A percentile compares a stretch with the other conserved stretches of the same genome.
phyloP scores from a whole-genome alignment of 495 filamentous ascomycete species.

The Penicillium psychrofluorescens region DNA sequence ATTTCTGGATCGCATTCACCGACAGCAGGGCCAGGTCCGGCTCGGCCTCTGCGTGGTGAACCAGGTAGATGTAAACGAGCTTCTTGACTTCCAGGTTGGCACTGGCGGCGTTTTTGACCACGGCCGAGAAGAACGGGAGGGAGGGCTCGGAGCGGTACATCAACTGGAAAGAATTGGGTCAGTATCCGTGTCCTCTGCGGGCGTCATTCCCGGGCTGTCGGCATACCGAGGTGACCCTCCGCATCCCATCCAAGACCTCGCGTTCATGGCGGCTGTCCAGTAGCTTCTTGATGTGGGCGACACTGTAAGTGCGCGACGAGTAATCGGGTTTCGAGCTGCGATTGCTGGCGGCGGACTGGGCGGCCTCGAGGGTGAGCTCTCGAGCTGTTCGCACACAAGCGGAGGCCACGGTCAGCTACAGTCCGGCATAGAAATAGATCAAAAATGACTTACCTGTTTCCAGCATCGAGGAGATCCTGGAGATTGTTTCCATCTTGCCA shows the following conservation, averaged over 20 bases:
- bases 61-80: constrained; percentile 94
- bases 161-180: constrained; percentile 52
- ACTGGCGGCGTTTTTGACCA: constrained; percentile 94
- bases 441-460: constrained; percentile 63
- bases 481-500: constrained; percentile 84
- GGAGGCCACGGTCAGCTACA: constrained; percentile 13
- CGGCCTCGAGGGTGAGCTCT: constrained; percentile 94
- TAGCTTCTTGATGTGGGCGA: constrained; percentile 79
- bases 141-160: constrained; percentile 84
- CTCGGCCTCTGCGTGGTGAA: constrained; percentile 90
- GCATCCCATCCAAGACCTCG: constrained; percentile 86
- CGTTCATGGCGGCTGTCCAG: constrained; percentile 90
- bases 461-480: constrained; percentile 83
- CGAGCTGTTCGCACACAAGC: constrained; percentile 53
- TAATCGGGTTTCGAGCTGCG: constrained; percentile 33
- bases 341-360: constrained; percentile 61
- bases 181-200: constrained; percentile 4
- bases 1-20: constrained; percentile 98
- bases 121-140: constrained; percentile 81
- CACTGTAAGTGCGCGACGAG: constrained; percentile 38
- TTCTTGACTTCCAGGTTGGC: constrained; percentile 92
- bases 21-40: constrained; percentile 91
- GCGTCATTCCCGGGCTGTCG: constrained; percentile 1
- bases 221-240: constrained; percentile 80
- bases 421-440: background rate